Evolutionary conservation across 768 basidiomycete species (phyloP), one percentile per base, ranked within the genome.

Genomic region (Calocybe indica): DNA sequence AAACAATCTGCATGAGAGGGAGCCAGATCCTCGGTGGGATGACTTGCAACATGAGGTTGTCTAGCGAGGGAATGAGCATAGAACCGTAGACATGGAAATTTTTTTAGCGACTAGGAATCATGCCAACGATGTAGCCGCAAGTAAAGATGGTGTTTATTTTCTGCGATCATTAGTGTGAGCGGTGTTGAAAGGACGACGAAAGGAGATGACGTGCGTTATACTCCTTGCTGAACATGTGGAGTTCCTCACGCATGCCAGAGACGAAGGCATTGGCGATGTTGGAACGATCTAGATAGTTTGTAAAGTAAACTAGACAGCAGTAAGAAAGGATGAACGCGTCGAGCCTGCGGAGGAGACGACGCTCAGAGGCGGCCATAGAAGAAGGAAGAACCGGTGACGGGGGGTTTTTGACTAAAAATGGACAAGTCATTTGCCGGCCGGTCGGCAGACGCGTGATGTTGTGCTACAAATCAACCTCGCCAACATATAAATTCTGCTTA

Each of bases 191-290:
- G 22, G 37, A 38, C 28, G 36, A 48, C n/a, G 40, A 10, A 31
- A n/a, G n/a, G 48, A 22, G 42, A 33, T 35, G 30, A 43, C 13
- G 69, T 52, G 78, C 75, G 56, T 87, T 85, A 57, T 79, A 78
- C 40, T 87, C 71, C 36, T 74, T 80, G 35, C 82, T 83, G 37
- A 69, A 60, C 81, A 86, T 83, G 47, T 73, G 54, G 34, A 88
- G 69, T 14, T 84, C 84, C 61, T 87, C 82, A 51, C 74, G 80
- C 84, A 89, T 85, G 5, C 85, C 85, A 5, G 82, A 85, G n/a
- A 85, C 82, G 61, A 85, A 87, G 8, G 85, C 85, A 62, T 88
- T 88, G 53, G 72, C 70, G 29, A 87, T 68, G 61, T 85, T 85
- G 31, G 82, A 81, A 47, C 83, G 67, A 60, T 85, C 83, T 14